Conservation (phyloP, 2,329 filamentous ascomycete species). For the Fusarium vanettenii region DNA sequence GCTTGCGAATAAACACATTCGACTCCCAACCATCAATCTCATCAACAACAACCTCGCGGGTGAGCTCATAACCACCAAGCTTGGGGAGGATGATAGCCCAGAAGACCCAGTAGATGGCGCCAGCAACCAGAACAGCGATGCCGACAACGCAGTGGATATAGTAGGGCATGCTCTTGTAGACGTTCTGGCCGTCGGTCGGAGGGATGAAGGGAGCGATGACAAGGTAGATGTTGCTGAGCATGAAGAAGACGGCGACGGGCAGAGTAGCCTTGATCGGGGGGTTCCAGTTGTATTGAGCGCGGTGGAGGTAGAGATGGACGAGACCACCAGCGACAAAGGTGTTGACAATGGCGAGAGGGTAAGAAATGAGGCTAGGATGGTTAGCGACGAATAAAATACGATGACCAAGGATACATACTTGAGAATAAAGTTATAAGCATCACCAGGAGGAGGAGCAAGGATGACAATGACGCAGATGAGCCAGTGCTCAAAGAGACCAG, state of each 20-base stretch:
- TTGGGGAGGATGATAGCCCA: constrained; percentile 66
- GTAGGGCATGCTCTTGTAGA: constrained; percentile 66
- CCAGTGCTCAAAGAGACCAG: constrained; percentile 73
- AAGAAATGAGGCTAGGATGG: constrained; percentile 66
- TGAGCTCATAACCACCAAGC: constrained; percentile 65
- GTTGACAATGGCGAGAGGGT: constrained; percentile 70
- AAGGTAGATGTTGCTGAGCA: constrained; percentile 71
- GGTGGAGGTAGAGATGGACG: constrained; percentile 64
- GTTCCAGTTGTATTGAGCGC: constrained; percentile 60
- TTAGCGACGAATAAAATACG: not conserved
- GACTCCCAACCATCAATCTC: constrained; percentile 73
- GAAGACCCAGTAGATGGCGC: constrained; percentile 66
- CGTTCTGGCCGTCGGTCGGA: constrained; percentile 61
- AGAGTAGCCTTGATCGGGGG: constrained; percentile 66
- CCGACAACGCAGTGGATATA: constrained; percentile 69
- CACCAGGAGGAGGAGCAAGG: constrained; percentile 73
- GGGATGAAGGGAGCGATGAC: constrained; percentile 69
- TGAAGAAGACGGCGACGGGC: constrained; percentile 68
- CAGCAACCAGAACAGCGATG: constrained; percentile 63
- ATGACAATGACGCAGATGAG: constrained; percentile 73
- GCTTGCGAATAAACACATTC: constrained; percentile 62
- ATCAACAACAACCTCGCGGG: constrained; percentile 65
- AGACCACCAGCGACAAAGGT: constrained; percentile 65
- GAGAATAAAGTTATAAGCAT: constrained; percentile 73
- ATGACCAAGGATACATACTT: constrained; percentile 53